Evolutionary conservation across 805 yeast species (phyloP).

Genomic region (Candida qinlingensis): DNA sequence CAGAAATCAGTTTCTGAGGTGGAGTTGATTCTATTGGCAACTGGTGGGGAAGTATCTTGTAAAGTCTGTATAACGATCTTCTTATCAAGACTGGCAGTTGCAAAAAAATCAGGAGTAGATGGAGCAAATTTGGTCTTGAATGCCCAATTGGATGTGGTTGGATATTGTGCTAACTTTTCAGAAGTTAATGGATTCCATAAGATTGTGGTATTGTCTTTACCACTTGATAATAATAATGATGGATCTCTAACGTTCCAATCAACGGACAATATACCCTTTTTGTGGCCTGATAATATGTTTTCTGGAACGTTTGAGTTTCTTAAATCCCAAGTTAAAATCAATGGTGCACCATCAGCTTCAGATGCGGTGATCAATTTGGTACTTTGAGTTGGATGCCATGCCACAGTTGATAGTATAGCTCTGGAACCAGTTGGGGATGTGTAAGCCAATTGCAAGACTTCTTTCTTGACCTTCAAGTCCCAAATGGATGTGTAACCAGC

Average conservation of each 20-base stretch:
- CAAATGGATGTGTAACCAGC: constrained; percentile 87
- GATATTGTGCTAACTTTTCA: constrained; percentile 74
- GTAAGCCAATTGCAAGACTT: constrained; percentile 80
- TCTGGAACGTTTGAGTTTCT: constrained; percentile 93
- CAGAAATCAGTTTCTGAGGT: constrained; percentile 75
- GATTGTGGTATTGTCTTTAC: constrained; percentile 81
- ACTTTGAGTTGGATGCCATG: constrained; percentile 91
- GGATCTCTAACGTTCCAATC: constrained; percentile 93
- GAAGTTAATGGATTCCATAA: constrained; percentile 89
- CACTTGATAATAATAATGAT: constrained; percentile 75
- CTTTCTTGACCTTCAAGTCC: constrained; percentile 86
- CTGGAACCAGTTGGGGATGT: constrained; percentile 45
- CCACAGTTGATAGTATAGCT: constrained; percentile 73
- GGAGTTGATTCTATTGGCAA: constrained; percentile 36
- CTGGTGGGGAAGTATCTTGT: constrained; percentile 75
- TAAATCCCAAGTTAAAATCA: constrained; percentile 87
- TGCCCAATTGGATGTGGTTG: constrained; percentile 90
- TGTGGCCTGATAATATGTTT: constrained; percentile 67
- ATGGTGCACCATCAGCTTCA: constrained; percentile 72
- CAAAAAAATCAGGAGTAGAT: constrained; percentile 80
- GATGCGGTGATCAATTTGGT: constrained; percentile 87
- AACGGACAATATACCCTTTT: constrained; percentile 79
- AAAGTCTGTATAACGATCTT: constrained; percentile 75
- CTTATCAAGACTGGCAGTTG: constrained; percentile 84
- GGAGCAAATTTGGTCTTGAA: constrained; percentile 89